Base-by-base conservation (phyloP, 192 early-diverging fungal genomes). In the Diversispora epigaea region DNA sequence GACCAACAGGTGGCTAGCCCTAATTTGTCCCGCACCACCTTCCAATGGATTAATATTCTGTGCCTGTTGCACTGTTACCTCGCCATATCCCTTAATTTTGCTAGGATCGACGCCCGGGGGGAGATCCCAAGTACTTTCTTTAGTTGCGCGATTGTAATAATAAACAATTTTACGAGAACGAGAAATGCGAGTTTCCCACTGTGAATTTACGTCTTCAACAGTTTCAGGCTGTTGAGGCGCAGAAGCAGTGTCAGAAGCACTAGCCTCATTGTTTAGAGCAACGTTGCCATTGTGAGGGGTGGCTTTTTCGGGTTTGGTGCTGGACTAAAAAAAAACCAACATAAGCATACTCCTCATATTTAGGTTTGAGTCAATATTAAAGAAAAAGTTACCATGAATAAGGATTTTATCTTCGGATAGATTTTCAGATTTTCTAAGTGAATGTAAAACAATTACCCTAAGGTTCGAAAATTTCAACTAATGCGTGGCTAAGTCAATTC, bases 1-100 rank as follows among this genome's bases (percentile, higher is more conserved):
- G 68, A 95, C 94, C 15, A 99, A 81, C 39, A 99, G 82, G 75
- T 99, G 97, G 41, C 89, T 91, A 19, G 94, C 97, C 9, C 94
- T 85, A 47, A 96, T 84, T 73, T 84, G 79, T 7, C 45, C 67
- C 0, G 14, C 58, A 57, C 10, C 78, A 45, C 54, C 40, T 64
- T 81, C 70, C 25, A 52, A 17, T 6, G 46, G 46, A 64, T 60
- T 41, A 50, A 40, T 19, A 50, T 6, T 25, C 10, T 71, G 22
- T 25, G 56, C 64, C 41, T 32, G 77, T 62, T 65, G 69, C 41
- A 10, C 44, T 6, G 22, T 70, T 57, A 68, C 74, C 72, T n/a
- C 80, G 47, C 76, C 68, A 75, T 74, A 85, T 7, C 64, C 81
- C 76, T 77, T 85, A 78, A 81, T 71, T 32, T 50, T 68, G 11